Conservation (phyloP, 106 monocot genomes). For the Iris macrosiphon region DNA sequence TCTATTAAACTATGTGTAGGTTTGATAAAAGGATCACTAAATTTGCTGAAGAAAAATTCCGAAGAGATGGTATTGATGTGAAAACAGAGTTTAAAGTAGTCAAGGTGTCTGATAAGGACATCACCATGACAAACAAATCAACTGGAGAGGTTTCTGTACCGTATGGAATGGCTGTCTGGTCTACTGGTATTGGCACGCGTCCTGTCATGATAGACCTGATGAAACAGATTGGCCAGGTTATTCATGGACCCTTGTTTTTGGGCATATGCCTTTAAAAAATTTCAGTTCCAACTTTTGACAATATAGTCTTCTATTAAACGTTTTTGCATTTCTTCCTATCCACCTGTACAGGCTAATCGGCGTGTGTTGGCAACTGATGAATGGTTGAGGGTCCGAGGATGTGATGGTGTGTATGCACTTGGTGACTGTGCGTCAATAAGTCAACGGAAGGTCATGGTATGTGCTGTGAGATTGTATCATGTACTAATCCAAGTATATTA, state of each 20-base stretch:
- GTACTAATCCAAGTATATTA: too few relatives aligned
- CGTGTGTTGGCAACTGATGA: slow-evolving; percentile 75
- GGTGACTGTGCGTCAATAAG: slow-evolving; percentile 68
- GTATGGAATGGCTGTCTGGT: slow-evolving; percentile 81
- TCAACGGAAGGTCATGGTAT: slow-evolving; percentile 71
- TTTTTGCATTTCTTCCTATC: background rate
- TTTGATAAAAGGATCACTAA: slow-evolving; percentile 56
- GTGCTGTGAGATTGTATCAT: too few relatives aligned
- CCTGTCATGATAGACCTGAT: slow-evolving; percentile 54
- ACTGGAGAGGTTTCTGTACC: slow-evolving; percentile 27
- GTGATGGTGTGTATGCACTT: slow-evolving; percentile 56
- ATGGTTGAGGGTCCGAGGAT: slow-evolving; percentile 55
- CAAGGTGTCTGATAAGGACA: slow-evolving; percentile 58
- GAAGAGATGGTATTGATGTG: slow-evolving; percentile 62
- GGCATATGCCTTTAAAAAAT: too few relatives aligned
- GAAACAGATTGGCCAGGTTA: slow-evolving; percentile 64
- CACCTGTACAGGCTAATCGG: slow-evolving; percentile 32
- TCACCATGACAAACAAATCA: too few relatives aligned
- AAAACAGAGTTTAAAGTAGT: slow-evolving; percentile 50
- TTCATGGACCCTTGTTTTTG: too few relatives aligned
- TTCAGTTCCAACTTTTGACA: too few relatives aligned
- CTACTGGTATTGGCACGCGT: slow-evolving; percentile 63
- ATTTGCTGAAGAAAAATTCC: slow-evolving; percentile 62
- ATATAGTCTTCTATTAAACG: background rate
- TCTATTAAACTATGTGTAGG: too few relatives aligned